Evolutionary conservation across 2,329 filamentous ascomycete genomes (phyloP), one percentile per base, ranked within the genome.

Genomic region (Didymella pomorum): DNA sequence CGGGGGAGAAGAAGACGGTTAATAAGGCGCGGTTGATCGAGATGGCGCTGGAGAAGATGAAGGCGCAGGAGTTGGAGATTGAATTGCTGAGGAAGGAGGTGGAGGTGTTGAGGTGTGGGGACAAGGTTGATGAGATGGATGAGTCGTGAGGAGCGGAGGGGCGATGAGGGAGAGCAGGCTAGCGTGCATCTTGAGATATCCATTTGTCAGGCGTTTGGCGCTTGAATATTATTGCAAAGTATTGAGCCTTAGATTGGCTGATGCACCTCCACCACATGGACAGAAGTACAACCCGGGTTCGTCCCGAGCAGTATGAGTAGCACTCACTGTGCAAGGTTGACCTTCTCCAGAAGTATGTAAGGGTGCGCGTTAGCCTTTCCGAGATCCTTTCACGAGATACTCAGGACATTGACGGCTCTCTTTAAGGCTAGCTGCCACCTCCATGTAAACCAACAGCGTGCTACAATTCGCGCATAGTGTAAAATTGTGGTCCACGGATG

Each of bases 11-110:
- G 54, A 68, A 62, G 47, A 71, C 68, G n/a, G 66, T 72, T 8
- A 72, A 72, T n/a, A 72, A 72, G 41, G 69, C 70, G 3, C 37
- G 69, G 9, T 58, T 72, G 33, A 72, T 72, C 20, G 70, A 72
- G 35, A 71, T 72, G 69, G 70, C 70, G 39, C 41, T 72, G 4
- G 70, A 72, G 58, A 72, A 71, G 66, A 69, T 72, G 65, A 65
- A 58, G 48, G 66, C 67, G 1, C 70, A 71, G 23, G 70, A 71
- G 39, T 63, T 61, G 48, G 70, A 72, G 58, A 72, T 71, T 44
- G 69, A 69, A 52, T 16, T 65, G 53, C 50, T 72, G 55, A 66
- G 62, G 31, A 68, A 66, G 42, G 65, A 68, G 54, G 21, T 72
- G n/a, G 67, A 69, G 46, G 63, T 63, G 26, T 53, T 68, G 54